phyloP scores from a whole-genome alignment of 495 filamentous ascomycete species.

The Beverwykella pulmonaria region DNA sequence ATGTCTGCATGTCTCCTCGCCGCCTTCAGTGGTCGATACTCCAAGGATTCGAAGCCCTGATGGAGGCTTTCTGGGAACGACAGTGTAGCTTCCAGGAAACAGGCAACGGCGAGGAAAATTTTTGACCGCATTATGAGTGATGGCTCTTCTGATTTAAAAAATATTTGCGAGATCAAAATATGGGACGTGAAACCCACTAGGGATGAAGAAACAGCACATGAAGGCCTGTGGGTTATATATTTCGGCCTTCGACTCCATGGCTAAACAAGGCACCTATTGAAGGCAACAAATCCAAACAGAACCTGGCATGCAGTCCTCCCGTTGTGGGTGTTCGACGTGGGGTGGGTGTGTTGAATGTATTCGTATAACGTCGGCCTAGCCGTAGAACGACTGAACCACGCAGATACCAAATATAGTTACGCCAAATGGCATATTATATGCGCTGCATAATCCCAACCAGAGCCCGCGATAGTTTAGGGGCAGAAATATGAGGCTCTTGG shows the following conservation, averaged over 20 bases:
- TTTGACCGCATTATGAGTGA: neutral
- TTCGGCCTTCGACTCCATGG: too few relatives aligned
- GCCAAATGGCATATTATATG: too few relatives aligned
- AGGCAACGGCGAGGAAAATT: neutral
- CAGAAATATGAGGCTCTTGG: too few relatives aligned
- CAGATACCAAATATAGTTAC: too few relatives aligned
- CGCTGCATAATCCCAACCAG: too few relatives aligned
- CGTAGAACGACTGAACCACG: neutral
- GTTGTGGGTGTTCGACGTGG: neutral
- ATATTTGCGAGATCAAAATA: neutral
- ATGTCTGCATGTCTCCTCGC: slow-evolving; percentile 8
- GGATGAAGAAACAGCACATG: too few relatives aligned
- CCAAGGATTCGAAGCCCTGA: neutral
- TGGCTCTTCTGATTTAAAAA: neutral
- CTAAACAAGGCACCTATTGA: neutral
- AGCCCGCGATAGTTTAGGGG: too few relatives aligned
- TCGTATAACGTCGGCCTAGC: neutral
- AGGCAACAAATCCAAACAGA: neutral
- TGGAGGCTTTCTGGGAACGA: neutral
- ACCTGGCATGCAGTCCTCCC: neutral
- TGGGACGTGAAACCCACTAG: too few relatives aligned
- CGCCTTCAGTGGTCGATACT: slow-evolving; percentile 8
- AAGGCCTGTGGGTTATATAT: too few relatives aligned
- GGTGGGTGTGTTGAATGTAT: neutral
- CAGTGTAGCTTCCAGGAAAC: neutral